Base-by-base conservation (phyloP, 352 stramenopile species). In the Phytophthora niederhauseri region DNA sequence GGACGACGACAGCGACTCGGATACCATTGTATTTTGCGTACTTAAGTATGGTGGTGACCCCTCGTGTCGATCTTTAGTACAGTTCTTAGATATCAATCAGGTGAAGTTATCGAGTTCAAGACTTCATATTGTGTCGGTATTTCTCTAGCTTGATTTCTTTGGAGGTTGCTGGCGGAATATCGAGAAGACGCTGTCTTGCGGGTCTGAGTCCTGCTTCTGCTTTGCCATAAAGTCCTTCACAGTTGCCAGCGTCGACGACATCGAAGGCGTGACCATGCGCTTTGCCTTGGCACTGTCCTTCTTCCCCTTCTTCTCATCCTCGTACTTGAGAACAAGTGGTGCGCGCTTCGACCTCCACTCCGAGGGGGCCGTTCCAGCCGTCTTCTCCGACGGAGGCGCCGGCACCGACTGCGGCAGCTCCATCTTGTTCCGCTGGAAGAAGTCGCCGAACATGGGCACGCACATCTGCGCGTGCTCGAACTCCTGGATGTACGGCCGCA, bases 401-500 rank as follows among this genome's bases (percentile, higher is more conserved):
- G 70, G 24, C 26, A 77, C 28, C 9, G 26, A 4, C 11, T 69
- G 61, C n/a, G 73, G 76, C 17, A 91, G 61, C 38, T 92, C 83
- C 3, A 61, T 38, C 22, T 54, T 62, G 46, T 94, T 94, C 15
- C 77, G 80, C 54, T 82, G 70, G 48, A 92, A 94, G 51, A 94
- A 94, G 14, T 86, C 71, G 5, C 30, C 45, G 41, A 94, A 87
- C 61, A 91, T 72, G 5, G 83, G 67, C 11, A 91, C 41, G n/a
- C 81, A 85, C 50, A 90, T 77, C 59, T 91, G 61, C 12, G 81
- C 78, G 50, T 92, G 70, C 52, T 92, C 84, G 31, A 91, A 87
- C 58, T 94, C 84, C 22, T 85, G 82, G 19, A 94, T 81, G 61
- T 85, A 83, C 36, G 84, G 80, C 15, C 86, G 83, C 70, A 92